A percentile compares a stretch with the other conserved stretches of the same genome.
phyloP scores from a whole-genome alignment of 2,329 filamentous ascomycete genomes.

The Furcasterigmium sp. region DNA sequence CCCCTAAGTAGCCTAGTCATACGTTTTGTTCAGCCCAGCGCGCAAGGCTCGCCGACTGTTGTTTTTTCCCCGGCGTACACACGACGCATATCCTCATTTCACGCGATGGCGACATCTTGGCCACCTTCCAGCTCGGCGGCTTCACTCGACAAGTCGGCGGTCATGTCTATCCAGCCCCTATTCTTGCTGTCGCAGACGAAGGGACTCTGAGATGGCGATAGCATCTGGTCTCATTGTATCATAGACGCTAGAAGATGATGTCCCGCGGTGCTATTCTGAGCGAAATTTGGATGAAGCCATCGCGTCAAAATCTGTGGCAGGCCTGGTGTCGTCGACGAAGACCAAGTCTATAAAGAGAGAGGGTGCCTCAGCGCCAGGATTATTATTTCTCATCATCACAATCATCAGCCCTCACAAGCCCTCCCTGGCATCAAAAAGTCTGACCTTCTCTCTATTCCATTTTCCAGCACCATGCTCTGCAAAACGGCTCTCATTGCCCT shows the following conservation, averaged over 20 bases:
- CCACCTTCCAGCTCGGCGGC: neutral
- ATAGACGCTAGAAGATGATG: neutral
- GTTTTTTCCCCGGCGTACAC: no score
- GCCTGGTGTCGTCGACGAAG: no score
- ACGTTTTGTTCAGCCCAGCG: no score
- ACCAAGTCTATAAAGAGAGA: no score
- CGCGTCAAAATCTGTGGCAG: no score
- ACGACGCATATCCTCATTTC: constrained; percentile 2
- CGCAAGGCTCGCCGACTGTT: no score
- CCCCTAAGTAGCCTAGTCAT: no score
- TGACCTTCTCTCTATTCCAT: neutral
- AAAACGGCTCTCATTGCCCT: constrained; percentile 1
- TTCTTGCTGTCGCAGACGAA: neutral
- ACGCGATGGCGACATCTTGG: constrained; percentile 1
- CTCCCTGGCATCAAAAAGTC: no score
- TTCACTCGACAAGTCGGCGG: neutral
- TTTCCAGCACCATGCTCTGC: neutral
- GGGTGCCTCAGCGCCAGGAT: neutral
- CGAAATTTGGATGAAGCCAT: no score
- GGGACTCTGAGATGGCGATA: neutral
- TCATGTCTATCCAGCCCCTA: neutral
- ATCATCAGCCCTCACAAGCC: no score
- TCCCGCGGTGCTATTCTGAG: no score
- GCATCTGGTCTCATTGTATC: constrained; percentile 1
- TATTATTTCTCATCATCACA: neutral